Conservation (phyloP, 2,329 filamentous ascomycete species). For the Magnaporthiopsis poae region DNA sequence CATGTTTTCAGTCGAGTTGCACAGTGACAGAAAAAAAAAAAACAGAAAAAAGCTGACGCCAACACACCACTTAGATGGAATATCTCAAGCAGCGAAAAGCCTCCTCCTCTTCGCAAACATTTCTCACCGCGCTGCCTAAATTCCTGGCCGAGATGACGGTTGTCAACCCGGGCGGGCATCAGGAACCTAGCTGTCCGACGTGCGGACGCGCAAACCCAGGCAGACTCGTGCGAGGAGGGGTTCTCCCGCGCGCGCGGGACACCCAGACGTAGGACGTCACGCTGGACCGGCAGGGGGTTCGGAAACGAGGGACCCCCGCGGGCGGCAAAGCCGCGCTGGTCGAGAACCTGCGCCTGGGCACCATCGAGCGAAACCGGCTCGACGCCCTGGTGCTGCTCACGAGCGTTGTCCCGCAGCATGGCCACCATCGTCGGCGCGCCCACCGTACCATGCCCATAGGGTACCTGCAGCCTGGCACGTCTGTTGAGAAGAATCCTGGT, state of each 20-base stretch:
- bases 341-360: constrained; percentile 41
- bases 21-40: too few relatives aligned
- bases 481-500: constrained; percentile 30
- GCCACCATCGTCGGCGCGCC: constrained; percentile 50
- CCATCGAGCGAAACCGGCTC: constrained; percentile 24
- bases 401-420: constrained; percentile 32
- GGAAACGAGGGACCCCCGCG: constrained; percentile 43
- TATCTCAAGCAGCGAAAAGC: neutral
- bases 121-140: constrained; percentile 42
- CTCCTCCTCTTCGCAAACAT: constrained; percentile 42
- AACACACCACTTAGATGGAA: neutral
- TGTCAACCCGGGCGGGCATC: constrained; percentile 47
- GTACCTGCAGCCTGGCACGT: constrained; percentile 40
- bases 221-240: constrained; percentile 41
- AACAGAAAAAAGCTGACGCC: too few relatives aligned
- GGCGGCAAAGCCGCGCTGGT: constrained; percentile 51
- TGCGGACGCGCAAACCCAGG: constrained; percentile 45
- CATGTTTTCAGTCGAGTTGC: too few relatives aligned
- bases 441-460: constrained; percentile 53
- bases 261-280: constrained; percentile 47
- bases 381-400: constrained; percentile 56
- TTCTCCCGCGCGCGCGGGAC: constrained; percentile 46
- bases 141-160: constrained; percentile 46
- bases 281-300: constrained; percentile 37
- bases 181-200: constrained; percentile 39